phyloP scores from a whole-genome alignment of 306 rosid genomes.

The Cucumis cinereus region DNA sequence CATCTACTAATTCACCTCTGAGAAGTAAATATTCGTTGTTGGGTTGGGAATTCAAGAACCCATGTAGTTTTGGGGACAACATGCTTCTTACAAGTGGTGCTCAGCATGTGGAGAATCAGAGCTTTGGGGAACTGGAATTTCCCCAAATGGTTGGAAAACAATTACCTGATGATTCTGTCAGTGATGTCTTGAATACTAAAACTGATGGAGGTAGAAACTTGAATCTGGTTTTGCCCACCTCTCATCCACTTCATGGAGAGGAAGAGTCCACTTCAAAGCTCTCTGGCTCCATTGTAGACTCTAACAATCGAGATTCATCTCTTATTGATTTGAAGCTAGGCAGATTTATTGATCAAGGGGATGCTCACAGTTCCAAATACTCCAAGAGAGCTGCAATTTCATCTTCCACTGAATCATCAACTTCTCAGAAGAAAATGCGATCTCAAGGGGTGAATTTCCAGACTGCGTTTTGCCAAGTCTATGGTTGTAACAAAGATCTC shows the following conservation, averaged over 20 bases:
- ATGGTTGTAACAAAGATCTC: constrained; percentile 83
- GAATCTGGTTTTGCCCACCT: constrained; percentile 12
- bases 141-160: constrained; percentile 48
- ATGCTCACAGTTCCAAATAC: constrained; percentile 20
- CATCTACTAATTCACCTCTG: constrained; percentile 30
- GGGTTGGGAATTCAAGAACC: constrained; percentile 58
- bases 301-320: constrained; percentile 40
- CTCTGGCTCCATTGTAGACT: constrained; percentile 43
- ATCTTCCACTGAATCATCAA: constrained; percentile 54
- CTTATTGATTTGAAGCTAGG: constrained; percentile 81
- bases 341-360: constrained; percentile 39
- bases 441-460: constrained; percentile 31
- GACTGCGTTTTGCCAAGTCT: constrained; percentile 63
- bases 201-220: constrained; percentile 15
- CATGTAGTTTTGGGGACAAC: constrained; percentile 37
- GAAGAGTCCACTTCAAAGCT: constrained; percentile 46
- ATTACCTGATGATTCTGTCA: constrained; percentile 22
- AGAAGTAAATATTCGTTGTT: constrained; percentile 35
- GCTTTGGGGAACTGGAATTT: constrained; percentile 49
- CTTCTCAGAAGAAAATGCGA: constrained; percentile 43
- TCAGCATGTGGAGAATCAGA: constrained; percentile 33
- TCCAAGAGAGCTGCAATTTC: constrained; percentile 26
- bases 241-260: constrained; percentile 23
- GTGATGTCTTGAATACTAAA: constrained; percentile 21
- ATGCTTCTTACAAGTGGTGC: constrained; percentile 25